These are phyloP conservation scores for Colletotrichum sp. DNA, from an alignment of 2,329 filamentous ascomycete genomes.

Conservation along the genomic window DNA sequence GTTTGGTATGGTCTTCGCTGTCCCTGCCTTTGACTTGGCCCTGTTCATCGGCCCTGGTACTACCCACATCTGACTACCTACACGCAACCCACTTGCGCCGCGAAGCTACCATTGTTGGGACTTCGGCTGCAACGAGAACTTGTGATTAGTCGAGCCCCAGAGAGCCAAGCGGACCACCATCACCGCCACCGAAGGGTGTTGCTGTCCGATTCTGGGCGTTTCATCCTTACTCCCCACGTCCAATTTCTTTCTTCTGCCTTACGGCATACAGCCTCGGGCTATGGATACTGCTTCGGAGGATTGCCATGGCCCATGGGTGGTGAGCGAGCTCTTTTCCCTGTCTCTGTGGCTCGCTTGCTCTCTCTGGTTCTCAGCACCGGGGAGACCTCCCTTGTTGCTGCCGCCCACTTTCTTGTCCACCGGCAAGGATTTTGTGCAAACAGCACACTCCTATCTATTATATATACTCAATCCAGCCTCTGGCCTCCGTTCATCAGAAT, in stretches of 20 bases:
- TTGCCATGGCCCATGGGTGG: neutral
- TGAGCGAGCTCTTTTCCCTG: neutral
- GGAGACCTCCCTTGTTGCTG: neutral
- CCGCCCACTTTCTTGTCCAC: neutral
- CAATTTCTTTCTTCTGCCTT: neutral
- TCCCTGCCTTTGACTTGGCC: neutral
- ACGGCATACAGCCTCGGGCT: neutral
- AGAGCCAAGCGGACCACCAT: neutral
- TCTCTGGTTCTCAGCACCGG: neutral
- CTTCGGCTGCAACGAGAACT: neutral
- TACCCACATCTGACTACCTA: neutral
- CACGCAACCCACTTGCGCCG: neutral
- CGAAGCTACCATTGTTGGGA: neutral
- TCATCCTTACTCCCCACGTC: slow-evolving; percentile 7
- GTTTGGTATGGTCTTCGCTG: neutral
- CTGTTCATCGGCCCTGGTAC: neutral
- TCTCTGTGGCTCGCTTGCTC: neutral
- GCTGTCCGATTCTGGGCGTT: slow-evolving; percentile 13
- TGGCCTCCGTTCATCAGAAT: neutral
- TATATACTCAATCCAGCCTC: neutral
- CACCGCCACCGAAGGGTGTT: neutral
- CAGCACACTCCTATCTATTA: neutral
- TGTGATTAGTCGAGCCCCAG: neutral
- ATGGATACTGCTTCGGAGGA: neutral
- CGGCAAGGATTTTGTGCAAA: neutral